Evolutionary conservation across 2,329 filamentous ascomycete genomes (phyloP), one percentile per base, ranked within the genome.

Genomic region (Xylaria sp.): DNA sequence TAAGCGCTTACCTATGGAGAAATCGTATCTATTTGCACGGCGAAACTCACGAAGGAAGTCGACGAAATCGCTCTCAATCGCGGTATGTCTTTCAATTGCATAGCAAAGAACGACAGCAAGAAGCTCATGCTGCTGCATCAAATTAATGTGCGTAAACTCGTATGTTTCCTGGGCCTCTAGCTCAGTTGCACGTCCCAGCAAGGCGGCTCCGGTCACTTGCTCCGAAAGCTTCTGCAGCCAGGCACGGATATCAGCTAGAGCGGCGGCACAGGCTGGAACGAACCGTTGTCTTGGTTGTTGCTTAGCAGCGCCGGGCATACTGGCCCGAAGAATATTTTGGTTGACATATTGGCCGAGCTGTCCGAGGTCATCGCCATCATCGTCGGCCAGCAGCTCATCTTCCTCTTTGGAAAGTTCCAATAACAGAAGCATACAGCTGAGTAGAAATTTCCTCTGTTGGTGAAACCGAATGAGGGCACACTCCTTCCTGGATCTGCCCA

Each of bases 71-170:
- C 87, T 82, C 4, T 86, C 78, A 46, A 84, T 86, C 2, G 89
- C 89, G 69, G 91, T 89, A 57, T 88, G 87, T 67, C 87, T 89
- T 70, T 94, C 92, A 64, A 97, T 86, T 57, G 95, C 85, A 64
- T 91, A 88, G 64, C 88, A 89, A 54, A 96, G 79, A 56, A 97
- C 90, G n/a, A 92, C 85, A 12, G 90, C 89, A 15, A 99, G 81
- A 15, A 91, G 87, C 74, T 99, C 94, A 74, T 99, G 96, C 76
- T 99, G 94, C 72, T 92, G 89, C 21, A 90, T 87, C 54, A 99
- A 83, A 72, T 92, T 96, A 68, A 87, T 81, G 46, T 90, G 87
- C 71, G 96, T 92, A 71, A 92, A 91, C 69, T 94, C 89, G 65
- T 96, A 85, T 3, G 89, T 90, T 73, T 96, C 92, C 68, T 89